Evolutionary conservation across 441 rosid genomes (phyloP).

Genomic region (Bruguiera hainesii): DNA sequence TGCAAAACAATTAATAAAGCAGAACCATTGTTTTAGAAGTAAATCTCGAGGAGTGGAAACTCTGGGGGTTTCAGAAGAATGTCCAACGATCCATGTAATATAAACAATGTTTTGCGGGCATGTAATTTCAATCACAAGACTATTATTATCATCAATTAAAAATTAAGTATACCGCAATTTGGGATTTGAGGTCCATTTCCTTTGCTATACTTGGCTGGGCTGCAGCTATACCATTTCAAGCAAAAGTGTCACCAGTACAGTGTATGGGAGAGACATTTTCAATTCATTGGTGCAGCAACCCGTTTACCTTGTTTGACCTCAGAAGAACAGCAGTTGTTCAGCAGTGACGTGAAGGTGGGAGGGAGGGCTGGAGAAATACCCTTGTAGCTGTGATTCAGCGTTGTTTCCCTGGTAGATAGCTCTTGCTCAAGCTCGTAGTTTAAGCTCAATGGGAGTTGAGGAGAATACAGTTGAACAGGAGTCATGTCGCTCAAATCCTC

Average conservation of each 20-base stretch:
- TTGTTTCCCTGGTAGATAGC: constrained; percentile 27
- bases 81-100: constrained; percentile 1
- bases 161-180: constrained; percentile 57
- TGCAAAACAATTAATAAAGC: constrained; percentile 16
- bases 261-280: constrained; percentile 9
- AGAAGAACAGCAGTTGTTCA: constrained; percentile 48
- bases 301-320: constrained; percentile 47
- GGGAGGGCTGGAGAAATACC: constrained; percentile 41
- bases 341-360: constrained; percentile 74
- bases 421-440: constrained; percentile 38
- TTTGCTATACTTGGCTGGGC: constrained; percentile 29
- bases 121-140: not conserved
- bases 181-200: constrained; percentile 55
- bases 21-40: not conserved
- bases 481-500: constrained; percentile 28
- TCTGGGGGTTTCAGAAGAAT: constrained; percentile 10
- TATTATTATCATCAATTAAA: not conserved
- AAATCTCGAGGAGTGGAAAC: not conserved
- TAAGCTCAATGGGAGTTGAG: constrained; percentile 33
- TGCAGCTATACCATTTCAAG: constrained; percentile 32
- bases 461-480: constrained; percentile 35
- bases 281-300: constrained; percentile 6
- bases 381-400: constrained; percentile 22
- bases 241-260: constrained; percentile 14
- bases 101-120: not conserved